Base-by-base conservation (phyloP, 2,329 filamentous ascomycete species). In the Colletotrichum paranaense region DNA sequence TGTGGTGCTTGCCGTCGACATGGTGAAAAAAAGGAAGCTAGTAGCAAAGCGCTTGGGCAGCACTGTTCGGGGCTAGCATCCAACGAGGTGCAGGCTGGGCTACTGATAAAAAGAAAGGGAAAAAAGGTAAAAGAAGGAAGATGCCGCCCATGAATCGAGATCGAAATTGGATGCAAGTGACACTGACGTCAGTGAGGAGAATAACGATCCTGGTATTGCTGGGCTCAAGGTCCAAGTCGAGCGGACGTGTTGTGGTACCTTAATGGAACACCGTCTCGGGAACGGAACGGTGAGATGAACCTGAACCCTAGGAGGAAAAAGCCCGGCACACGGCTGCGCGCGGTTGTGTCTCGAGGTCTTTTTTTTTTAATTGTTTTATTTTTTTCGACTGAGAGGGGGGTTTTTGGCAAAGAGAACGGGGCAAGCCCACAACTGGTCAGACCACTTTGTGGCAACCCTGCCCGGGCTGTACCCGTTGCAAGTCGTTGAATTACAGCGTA, bases 101-200 rank as follows among this genome's bases (percentile, higher is more conserved):
- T 8, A 42, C 55, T 55, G 59, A 55, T 55, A 59, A 69, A 32
- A 52, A 60, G 60, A 30, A 30, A 35, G n/a, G 24, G 16, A 26
- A 30, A 59, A 16, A 42, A 42, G 38, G 38, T 16, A 59, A 12
- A 22, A n/a, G 42, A 49, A 46, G 59, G 26, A 64, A 72, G 46
- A 49, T 1, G 46, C 22, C 53, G 59, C 55, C 67, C 53, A 60
- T 46, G 35, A 55, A 65, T 73, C 66, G 59, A 35, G 70, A 55
- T 30, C 32, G 59, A 53, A 63, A 70, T 56, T 35, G 28, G 26
- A 49, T 35, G 62, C 12, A 70, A 73, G 52, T 57, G 70, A 70
- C 59, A 64, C 70, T 73, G 70, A 73, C 70, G 70, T 73, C 70
- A 73, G 70, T 69, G 70, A 70, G 70, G 70, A 73, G 66, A 70